Evolutionary conservation across 73 alveolate species (phyloP), one percentile per base, ranked within the genome.

Genomic region (Loxodes magnus): DNA sequence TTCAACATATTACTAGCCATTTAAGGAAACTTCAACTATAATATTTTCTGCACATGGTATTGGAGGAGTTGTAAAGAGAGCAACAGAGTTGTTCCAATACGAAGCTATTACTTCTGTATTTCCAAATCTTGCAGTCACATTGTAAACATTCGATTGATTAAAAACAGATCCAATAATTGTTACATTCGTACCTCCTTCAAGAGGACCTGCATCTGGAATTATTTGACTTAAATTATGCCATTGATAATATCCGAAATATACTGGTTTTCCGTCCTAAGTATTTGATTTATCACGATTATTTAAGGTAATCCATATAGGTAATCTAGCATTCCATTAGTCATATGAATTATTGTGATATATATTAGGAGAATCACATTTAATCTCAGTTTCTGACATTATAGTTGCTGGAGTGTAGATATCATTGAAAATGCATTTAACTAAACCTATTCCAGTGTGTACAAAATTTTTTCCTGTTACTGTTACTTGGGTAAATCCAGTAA

Each of bases 351-450:
- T 16, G 10, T n/a, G 2, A 10, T 17, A 19, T 7, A 46, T 46
- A 2, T 90, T 66, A 46, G 97, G 97, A 5, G 97, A 87, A 41
- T 87, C 94, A 60, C 97, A 87, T 64, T 73, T 77, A 27, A 87
- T 64, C 42, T 59, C 74, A 41, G 56, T 74, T 27, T 77, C 74
- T 41, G 57, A 78, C 87, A 87, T 77, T 0, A 87, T 64, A 31
- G 97, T 87, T 20, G 90, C 97, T 43, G 78, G 64, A 7, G 90
- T 87, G 54, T 38, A 50, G 35, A 71, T 67, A 51, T 69, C 71
- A 43, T 79, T 75, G 51, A 82, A 87, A 23, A 82, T 78, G 31
- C 97, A 82, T 28, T 64, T 49, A 0, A 74, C 87, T 30, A 54
- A 49, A 26, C 77, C 74, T 26, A 79, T 77, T 26, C 87, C 87